Evolutionary conservation across 202 grass and related monocot species (phyloP), one percentile per base, ranked within the genome.

Genomic region (Schoenoplectus triqueter): DNA sequence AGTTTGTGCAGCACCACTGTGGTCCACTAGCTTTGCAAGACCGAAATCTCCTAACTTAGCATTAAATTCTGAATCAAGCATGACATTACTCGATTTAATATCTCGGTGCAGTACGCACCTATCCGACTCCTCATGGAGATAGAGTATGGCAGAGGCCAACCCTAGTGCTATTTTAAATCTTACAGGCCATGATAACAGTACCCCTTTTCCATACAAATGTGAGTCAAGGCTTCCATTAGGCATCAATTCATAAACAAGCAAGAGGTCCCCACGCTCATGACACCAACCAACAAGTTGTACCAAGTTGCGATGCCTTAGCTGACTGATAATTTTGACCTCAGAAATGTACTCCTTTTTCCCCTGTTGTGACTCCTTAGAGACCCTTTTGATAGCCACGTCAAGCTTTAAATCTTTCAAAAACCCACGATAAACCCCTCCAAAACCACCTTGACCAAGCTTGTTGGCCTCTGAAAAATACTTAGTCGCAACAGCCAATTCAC

Each of bases 241-340:
- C 94, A 97, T 90, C 76, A 94, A 82, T 84, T 97, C 87, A n/a
- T 92, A 95, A 10, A 92, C 90, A 9, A 92, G 93, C 51, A 92
- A 67, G 85, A 92, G 88, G 69, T 95, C 90, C 3, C 88, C 89
- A 5, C 78, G 84, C 73, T 92, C 92, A 67, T 97, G 94, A 85
- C 90, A 97, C 91, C 94, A 97, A 21, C 91, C 94, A 73, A 94
- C 86, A 45, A 97, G 91, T 55, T 79, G 82, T 62, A 94, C 91
- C 13, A 97, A 72, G 81, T 97, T 89, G 13, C 88, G 89, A 78
- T 96, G 93, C 57, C 93, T 84, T 68, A 96, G 49, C 55, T 92
- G 91, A 91, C 91, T 96, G 69, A 96, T 96, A 66, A 96, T 96
- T 83, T 90, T 90, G 61, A 96, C 94, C 84, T 96, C 91, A 17